A percentile compares a stretch with the other conserved stretches of the same genome.
Evolutionary conservation across 306 rosid genomes (phyloP).

Genomic region (Myrica gale): DNA sequence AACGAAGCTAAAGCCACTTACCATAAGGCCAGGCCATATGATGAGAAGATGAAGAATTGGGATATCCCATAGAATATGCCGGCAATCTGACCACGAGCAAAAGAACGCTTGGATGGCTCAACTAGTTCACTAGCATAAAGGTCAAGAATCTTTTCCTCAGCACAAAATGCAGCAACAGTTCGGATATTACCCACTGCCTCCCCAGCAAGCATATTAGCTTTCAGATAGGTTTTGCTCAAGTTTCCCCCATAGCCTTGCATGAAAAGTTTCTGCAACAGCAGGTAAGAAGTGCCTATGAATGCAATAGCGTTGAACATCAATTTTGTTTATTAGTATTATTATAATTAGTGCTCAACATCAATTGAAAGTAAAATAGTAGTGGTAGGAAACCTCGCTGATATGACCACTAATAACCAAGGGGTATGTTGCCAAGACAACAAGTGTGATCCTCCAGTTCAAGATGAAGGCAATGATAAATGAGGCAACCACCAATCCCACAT

Average conservation of each 20-base stretch:
- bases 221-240: conserved; percentile 94
- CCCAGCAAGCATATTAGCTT: conserved; percentile 93
- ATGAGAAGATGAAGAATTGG: conserved; percentile 94
- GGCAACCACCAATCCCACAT: conserved; percentile 73
- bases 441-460: conserved; percentile 92
- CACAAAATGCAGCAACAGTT: conserved; percentile 93
- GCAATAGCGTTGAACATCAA: neutral
- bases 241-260: conserved; percentile 97
- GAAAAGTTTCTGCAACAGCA: conserved; percentile 74
- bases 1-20: conserved; percentile 34
- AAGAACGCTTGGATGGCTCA: conserved; percentile 74
- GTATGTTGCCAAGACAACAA: conserved; percentile 86
- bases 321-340: too few relatives aligned
- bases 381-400: conserved; percentile 70
- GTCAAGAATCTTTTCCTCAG: conserved; percentile 76
- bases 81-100: conserved; percentile 86
- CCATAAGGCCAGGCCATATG: conserved; percentile 96
- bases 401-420: conserved; percentile 90
- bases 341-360: neutral
- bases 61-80: conserved; percentile 83
- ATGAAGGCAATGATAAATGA: conserved; percentile 83
- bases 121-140: conserved; percentile 75
- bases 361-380: conserved; percentile 11
- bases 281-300: conserved; percentile 11
- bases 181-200: conserved; percentile 95